Conservation (phyloP, 331 rosid species). For the Acacia pycnantha region DNA sequence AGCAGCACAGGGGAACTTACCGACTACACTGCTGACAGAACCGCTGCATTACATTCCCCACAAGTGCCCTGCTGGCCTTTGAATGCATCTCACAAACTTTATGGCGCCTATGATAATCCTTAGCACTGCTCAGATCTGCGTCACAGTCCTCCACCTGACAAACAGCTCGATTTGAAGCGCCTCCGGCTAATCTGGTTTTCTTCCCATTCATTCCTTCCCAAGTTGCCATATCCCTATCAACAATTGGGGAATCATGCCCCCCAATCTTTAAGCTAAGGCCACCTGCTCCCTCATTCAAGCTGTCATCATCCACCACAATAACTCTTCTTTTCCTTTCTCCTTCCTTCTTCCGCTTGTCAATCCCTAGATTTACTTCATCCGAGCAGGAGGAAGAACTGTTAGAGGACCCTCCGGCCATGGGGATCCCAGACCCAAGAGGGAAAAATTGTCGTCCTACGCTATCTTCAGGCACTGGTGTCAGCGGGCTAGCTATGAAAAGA, state of each 20-base stretch:
- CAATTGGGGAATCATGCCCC: slow-evolving; percentile 40
- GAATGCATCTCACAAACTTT: slow-evolving; percentile 89
- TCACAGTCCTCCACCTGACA: slow-evolving; percentile 90
- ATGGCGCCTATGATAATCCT: slow-evolving; percentile 85
- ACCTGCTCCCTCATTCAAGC: slow-evolving; percentile 53
- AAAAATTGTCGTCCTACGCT: slow-evolving; percentile 46
- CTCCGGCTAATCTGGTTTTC: slow-evolving; percentile 66
- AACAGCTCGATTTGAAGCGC: slow-evolving; percentile 53
- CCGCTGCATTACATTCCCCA: slow-evolving; percentile 76
- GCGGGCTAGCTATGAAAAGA: slow-evolving; percentile 64
- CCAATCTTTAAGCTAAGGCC: slow-evolving; percentile 70
- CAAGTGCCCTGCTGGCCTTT: slow-evolving; percentile 70
- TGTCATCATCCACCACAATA: slow-evolving; percentile 54
- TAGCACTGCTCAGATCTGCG: slow-evolving; percentile 72
- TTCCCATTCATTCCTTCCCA: slow-evolving; percentile 51
- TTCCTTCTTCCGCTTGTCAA: slow-evolving; percentile 64
- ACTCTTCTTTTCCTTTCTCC: slow-evolving; percentile 79
- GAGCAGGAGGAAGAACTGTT: slow-evolving; percentile 82
- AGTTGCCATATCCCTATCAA: slow-evolving; percentile 47
- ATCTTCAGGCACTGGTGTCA: slow-evolving; percentile 52
- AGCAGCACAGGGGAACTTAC: slow-evolving; percentile 36
- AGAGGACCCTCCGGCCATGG: slow-evolving; percentile 50
- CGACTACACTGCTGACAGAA: slow-evolving; percentile 99
- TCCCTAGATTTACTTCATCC: slow-evolving; percentile 55
- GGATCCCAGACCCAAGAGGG: slow-evolving; percentile 48